Evolutionary conservation across 371 early-diverging fungal genomes (phyloP).

Genomic region (Phascolomyces articulosus): DNA sequence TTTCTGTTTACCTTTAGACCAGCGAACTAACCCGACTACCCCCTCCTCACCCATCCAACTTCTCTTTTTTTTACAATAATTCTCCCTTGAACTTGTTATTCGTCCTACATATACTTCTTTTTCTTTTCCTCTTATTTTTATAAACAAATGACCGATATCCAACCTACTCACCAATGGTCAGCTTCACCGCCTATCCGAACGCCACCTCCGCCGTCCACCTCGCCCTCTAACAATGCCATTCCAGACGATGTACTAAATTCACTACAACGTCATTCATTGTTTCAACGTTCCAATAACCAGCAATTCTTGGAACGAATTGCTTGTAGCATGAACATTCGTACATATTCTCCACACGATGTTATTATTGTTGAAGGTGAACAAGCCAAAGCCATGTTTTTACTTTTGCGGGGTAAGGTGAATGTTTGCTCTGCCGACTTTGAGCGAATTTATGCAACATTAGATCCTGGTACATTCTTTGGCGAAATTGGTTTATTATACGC

Average conservation of each 20-base stretch:
- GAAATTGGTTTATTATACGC: conserved; percentile 88
- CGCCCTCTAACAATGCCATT: background rate
- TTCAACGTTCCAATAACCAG: conserved; percentile 45
- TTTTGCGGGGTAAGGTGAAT: conserved; percentile 79
- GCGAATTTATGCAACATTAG: conserved; percentile 71
- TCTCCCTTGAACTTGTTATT: too few relatives aligned
- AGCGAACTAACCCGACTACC: too few relatives aligned
- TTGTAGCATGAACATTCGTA: conserved; percentile 53
- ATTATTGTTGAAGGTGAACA: conserved; percentile 77
- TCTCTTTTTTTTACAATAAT: background rate
- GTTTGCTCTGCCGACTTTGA: conserved; percentile 81
- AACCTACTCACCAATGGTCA: background rate
- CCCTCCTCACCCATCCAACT: background rate
- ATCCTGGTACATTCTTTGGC: conserved; percentile 72
- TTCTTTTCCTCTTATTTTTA: background rate
- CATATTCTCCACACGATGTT: conserved; percentile 57
- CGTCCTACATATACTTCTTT: background rate
- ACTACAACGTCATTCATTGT: conserved; percentile 46
- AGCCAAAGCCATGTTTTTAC: conserved; percentile 85
- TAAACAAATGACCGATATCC: background rate
- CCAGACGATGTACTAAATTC: conserved; percentile 33
- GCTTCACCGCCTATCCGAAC: background rate
- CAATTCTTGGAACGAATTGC: conserved; percentile 40
- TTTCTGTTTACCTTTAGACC: too few relatives aligned
- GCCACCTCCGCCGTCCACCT: background rate